Base-by-base conservation (phyloP, 2,329 filamentous ascomycete species). In the Scopulariopsis brevicaulis region DNA sequence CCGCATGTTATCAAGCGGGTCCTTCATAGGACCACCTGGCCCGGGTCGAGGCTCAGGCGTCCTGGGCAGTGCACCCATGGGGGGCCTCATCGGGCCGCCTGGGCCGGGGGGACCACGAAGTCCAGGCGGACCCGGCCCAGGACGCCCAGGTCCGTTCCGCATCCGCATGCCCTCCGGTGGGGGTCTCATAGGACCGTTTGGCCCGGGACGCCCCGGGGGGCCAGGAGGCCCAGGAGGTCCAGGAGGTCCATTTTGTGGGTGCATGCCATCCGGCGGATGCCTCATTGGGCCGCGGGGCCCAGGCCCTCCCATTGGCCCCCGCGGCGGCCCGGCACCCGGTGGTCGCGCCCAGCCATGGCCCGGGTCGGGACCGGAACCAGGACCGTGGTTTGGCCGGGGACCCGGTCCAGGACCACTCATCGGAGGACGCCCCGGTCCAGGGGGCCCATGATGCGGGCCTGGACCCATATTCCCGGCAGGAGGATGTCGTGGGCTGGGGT, bases 271-370 rank as follows among this genome's bases (percentile, higher is more conserved):
- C 12, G 37, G 37, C 37, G 37, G 37, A 18, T 34, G 28, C 37
- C 54, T 22, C 54, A 55, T 55, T 12, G 54, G 54, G 14, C 54
- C 54, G 53, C 53, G 25, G 15, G 25, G 53, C 35, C 53, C 53
- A 35, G 53, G 28, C 11, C 53, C 53, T 22, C 28, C 28, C 28
- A 32, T 54, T 3, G 40, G 40, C 18, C 40, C 40, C 6, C 46
- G 46, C 46, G 22, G 46, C 6, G n/a, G 46, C 22, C n/a, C 20
- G 8, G 7, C 12, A 10, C 46, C 46, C 20, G 11, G n/a, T 22
- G 46, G 46, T 22, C 46, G 20, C 12, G 20, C 46, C 22, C 37
- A 3, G 11, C 37, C 46, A 50, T 50, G 22, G 15, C 8, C n/a
- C 40, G 40, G 40, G 8, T 7, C 40, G 7, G 54, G 53, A 12